phyloP scores from a whole-genome alignment of 2,329 filamentous ascomycete genomes.

The Rachicladosporium sp. region DNA sequence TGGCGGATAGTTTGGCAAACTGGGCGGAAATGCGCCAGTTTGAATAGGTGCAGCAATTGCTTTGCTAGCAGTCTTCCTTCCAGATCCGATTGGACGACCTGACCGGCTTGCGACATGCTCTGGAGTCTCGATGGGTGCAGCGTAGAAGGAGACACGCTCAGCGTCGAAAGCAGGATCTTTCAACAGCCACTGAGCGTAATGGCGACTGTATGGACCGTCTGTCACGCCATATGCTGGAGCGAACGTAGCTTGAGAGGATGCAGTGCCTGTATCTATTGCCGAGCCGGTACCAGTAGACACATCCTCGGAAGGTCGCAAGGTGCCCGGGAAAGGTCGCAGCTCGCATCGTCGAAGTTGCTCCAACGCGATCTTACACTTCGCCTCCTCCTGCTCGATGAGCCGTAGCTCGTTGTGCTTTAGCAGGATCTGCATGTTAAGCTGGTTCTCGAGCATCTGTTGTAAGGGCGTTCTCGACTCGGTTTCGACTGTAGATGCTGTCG shows the following conservation, averaged over 20 bases:
- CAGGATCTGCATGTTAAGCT: conserved; percentile 83
- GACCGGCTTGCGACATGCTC: conserved; percentile 52
- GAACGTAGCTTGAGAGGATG: conserved; percentile 58
- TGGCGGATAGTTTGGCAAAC: conserved; percentile 55
- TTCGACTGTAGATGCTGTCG: conserved; percentile 4
- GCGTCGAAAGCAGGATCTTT: conserved; percentile 74
- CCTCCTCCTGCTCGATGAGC: conserved; percentile 88
- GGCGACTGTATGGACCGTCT: conserved; percentile 84
- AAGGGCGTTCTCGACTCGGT: conserved; percentile 34
- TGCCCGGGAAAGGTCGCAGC: conserved; percentile 76
- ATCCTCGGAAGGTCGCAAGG: conserved; percentile 52
- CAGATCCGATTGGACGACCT: conserved; percentile 62
- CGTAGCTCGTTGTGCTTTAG: conserved; percentile 90
- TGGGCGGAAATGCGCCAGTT: conserved; percentile 36
- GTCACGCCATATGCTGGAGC: conserved; percentile 82
- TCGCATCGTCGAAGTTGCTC: conserved; percentile 90
- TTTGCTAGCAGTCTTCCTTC: conserved; percentile 37
- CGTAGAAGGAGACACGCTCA: conserved; percentile 57
- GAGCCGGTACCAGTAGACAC: conserved; percentile 65
- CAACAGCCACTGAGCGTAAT: conserved; percentile 92
- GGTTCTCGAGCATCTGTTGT: conserved; percentile 65
- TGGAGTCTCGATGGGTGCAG: conserved; percentile 22
- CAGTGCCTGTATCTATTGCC: conserved; percentile 49
- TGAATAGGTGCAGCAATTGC: conserved; percentile 49
- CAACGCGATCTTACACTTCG: conserved; percentile 84